A percentile compares a stretch with the other conserved stretches of the same genome.
Evolutionary conservation across 768 basidiomycete species (phyloP).

Genomic region (Lactarius deliciosus): DNA sequence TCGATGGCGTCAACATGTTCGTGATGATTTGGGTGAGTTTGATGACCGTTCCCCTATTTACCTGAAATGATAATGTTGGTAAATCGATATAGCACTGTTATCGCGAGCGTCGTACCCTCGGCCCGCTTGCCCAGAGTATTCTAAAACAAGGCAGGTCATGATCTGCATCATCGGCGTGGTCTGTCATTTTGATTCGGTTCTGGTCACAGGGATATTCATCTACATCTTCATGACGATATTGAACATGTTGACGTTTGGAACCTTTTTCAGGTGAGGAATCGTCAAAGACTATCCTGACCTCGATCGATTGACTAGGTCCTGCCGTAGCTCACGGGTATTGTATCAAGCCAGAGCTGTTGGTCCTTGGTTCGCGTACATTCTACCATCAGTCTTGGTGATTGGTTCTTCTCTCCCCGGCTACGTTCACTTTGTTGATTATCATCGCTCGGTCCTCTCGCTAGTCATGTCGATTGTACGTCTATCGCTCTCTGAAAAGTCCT

Average conservation of each 20-base stretch:
- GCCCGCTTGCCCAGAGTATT: conserved; percentile 22
- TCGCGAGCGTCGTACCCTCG: conserved; percentile 12
- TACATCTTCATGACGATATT: conserved; percentile 27
- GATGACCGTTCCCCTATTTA: not conserved
- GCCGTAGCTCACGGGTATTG: too few relatives aligned
- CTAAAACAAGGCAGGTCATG: conserved; percentile 25
- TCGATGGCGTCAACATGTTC: conserved; percentile 22
- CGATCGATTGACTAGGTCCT: not conserved
- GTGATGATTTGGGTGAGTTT: conserved; percentile 16
- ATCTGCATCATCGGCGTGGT: not conserved
- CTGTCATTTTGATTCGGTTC: not conserved
- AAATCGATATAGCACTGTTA: conserved; percentile 19
- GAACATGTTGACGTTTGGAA: conserved; percentile 26
- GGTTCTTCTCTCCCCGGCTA: conserved; percentile 4
- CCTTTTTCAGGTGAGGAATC: conserved; percentile 21
- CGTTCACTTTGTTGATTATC: not conserved
- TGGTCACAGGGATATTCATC: conserved; percentile 18
- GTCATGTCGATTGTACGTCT: conserved; percentile 25
- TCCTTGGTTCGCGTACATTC: conserved; percentile 27
- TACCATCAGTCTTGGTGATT: conserved; percentile 25
- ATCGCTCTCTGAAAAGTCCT: not conserved
- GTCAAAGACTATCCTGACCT: not conserved
- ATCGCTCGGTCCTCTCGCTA: not conserved
- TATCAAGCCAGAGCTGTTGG: too few relatives aligned
- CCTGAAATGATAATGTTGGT: not conserved